Evolutionary conservation across 768 basidiomycete species (phyloP).

Genomic region (Mycena olivaceomarginata): DNA sequence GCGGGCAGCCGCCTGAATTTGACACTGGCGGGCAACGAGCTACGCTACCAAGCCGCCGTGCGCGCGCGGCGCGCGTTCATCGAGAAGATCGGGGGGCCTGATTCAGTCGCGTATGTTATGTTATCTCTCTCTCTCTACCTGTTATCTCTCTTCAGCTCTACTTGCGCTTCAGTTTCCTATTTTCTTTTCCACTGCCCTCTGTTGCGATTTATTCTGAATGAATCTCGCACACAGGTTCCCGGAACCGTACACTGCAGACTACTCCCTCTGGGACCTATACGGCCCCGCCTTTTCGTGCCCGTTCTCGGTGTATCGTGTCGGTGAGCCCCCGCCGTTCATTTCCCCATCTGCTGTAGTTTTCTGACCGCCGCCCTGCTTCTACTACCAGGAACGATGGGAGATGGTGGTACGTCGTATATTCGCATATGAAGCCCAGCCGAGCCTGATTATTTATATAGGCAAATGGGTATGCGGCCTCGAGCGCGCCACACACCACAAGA

Average conservation of each 20-base stretch:
- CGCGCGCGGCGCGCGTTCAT: slow-evolving; percentile 23
- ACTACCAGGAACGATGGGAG: slow-evolving; percentile 59
- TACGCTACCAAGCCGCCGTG: slow-evolving; percentile 32
- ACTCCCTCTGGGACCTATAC: slow-evolving; percentile 54
- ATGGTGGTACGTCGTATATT: slow-evolving; percentile 50
- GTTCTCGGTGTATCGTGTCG: slow-evolving; percentile 51
- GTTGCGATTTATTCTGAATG: no score
- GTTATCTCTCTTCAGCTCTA: no score
- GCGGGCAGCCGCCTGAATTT: slow-evolving; percentile 22
- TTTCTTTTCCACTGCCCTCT: no score
- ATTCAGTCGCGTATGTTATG: background rate
- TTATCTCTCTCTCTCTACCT: no score
- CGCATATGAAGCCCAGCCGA: background rate
- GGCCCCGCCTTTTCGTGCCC: slow-evolving; percentile 53
- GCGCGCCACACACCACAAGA: slow-evolving; percentile 59
- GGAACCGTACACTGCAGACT: slow-evolving; percentile 11
- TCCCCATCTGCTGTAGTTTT: no score
- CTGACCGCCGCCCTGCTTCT: background rate
- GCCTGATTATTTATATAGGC: slow-evolving; percentile 47
- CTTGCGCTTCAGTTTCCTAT: no score
- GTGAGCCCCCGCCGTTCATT: background rate
- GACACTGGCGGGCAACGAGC: slow-evolving; percentile 29
- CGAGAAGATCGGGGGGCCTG: background rate
- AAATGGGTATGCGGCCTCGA: slow-evolving; percentile 71
- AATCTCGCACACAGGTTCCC: slow-evolving; percentile 15